Evolutionary conservation across 352 stramenopile genomes (phyloP).

Genomic region (Globisporangium apiculatum): DNA sequence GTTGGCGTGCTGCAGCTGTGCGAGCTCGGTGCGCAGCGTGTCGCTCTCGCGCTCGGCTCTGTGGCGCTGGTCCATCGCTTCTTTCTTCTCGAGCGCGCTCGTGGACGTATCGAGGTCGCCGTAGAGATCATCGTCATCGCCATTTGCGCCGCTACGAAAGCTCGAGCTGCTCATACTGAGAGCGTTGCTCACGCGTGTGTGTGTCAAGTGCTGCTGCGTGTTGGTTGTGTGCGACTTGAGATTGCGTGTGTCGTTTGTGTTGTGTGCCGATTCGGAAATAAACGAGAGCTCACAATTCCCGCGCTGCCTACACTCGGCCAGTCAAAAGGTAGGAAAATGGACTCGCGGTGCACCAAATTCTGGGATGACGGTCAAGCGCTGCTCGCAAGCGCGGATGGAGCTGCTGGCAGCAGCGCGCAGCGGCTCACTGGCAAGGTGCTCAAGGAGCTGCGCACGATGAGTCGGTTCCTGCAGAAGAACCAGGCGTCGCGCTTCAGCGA

Average conservation of each 20-base stretch:
- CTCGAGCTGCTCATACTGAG: background rate
- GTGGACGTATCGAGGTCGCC: conserved; percentile 78
- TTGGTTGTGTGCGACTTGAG: too few species aligned
- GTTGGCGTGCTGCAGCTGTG: conserved; percentile 60
- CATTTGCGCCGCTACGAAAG: background rate
- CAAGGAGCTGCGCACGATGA: conserved; percentile 71
- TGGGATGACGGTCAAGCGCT: conserved; percentile 65
- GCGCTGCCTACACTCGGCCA: too few species aligned
- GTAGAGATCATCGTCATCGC: conserved; percentile 54
- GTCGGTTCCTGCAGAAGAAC: conserved; percentile 73
- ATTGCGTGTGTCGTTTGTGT: too few species aligned
- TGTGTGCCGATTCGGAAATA: too few species aligned
- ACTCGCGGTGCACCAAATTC: conserved; percentile 67
- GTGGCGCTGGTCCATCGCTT: conserved; percentile 44
- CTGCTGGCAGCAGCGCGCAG: conserved; percentile 7
- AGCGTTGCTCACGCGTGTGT: background rate
- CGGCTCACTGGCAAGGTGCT: conserved; percentile 42
- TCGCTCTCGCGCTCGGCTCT: conserved; percentile 47
- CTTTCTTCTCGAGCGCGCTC: conserved; percentile 56
- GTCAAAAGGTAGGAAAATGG: conserved; percentile 22
- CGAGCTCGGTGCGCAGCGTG: conserved; percentile 43
- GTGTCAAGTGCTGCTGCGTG: too few species aligned
- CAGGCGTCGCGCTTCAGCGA: conserved; percentile 73
- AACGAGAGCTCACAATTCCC: too few species aligned
- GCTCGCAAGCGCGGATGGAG: conserved; percentile 12